Conservation (phyloP, 345 rosid genomes). For the Heritiera fomes region DNA sequence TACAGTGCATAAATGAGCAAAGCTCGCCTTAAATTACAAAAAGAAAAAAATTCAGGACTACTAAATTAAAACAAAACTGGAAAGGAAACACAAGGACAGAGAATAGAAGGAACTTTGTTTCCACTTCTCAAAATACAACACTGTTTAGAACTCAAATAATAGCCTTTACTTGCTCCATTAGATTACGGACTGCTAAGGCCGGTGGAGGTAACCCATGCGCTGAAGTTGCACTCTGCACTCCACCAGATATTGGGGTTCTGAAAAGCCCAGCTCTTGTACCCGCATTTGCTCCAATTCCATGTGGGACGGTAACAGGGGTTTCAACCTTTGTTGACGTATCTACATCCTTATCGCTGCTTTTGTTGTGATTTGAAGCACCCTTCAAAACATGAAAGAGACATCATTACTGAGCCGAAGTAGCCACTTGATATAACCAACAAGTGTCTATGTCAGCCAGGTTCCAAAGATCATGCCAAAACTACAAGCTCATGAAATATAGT, state of each 20-base stretch:
- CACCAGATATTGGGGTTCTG: slow-evolving; percentile 98
- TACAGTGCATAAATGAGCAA: slow-evolving; percentile 94
- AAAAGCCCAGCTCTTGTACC: slow-evolving; percentile 90
- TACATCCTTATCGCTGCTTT: slow-evolving; percentile 38
- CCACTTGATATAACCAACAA: slow-evolving; percentile 35
- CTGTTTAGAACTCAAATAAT: slow-evolving; percentile 8
- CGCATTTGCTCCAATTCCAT: slow-evolving; percentile 56
- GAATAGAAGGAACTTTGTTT: background rate
- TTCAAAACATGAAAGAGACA: slow-evolving; percentile 50
- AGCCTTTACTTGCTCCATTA: slow-evolving; percentile 85
- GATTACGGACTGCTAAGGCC: slow-evolving; percentile 90
- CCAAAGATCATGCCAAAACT: slow-evolving; percentile 20
- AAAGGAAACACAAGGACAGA: background rate
- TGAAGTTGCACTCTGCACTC: slow-evolving; percentile 97
- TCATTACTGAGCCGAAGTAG: slow-evolving; percentile 38
- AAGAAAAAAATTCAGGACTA: slow-evolving; percentile 9
- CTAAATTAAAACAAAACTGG: background rate
- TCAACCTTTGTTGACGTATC: slow-evolving; percentile 47
- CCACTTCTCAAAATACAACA: slow-evolving; percentile 9
- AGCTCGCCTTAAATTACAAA: slow-evolving; percentile 69
- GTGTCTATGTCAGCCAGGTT: slow-evolving; percentile 21
- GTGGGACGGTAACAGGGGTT: slow-evolving; percentile 43
- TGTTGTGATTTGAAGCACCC: slow-evolving; percentile 43
- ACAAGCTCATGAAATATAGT: background rate
- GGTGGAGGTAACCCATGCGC: slow-evolving; percentile 95